Evolutionary conservation across 352 stramenopile species (phyloP).

Genomic region (Phytopythium cucurbitacearum): DNA sequence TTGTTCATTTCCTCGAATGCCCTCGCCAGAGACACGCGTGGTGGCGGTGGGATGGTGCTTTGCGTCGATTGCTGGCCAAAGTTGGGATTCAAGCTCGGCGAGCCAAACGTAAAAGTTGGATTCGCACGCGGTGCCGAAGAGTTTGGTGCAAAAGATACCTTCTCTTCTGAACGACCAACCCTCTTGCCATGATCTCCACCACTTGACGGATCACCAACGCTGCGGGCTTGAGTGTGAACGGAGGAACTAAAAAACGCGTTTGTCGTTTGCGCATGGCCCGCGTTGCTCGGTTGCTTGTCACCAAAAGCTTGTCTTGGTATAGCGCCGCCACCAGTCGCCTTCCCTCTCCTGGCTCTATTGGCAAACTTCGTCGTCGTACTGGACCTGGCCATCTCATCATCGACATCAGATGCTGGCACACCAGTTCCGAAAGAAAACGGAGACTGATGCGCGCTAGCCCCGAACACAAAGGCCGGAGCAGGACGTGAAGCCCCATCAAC

Average conservation of each 20-base stretch:
- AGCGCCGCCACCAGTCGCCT: no score
- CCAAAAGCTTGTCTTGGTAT: no score
- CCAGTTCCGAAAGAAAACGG: neutral
- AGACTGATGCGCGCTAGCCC: neutral
- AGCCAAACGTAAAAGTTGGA: slow-evolving; percentile 20
- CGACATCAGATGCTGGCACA: neutral
- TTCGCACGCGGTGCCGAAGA: neutral
- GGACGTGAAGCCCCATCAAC: neutral
- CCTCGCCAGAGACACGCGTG: neutral
- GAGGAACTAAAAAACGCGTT: no score
- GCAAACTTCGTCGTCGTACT: no score
- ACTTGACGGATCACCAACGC: no score
- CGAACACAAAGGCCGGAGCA: slow-evolving; percentile 2
- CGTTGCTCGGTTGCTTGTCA: no score
- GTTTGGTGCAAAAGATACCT: no score
- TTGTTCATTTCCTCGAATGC: slow-evolving; percentile 1
- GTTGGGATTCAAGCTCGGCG: neutral
- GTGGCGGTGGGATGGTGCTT: neutral
- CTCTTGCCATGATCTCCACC: neutral
- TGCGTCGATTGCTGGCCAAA: neutral
- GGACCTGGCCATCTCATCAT: no score
- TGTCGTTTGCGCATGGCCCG: no score
- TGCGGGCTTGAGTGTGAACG: no score
- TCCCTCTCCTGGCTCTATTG: no score
- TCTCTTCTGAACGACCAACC: neutral